phyloP scores from a whole-genome alignment of 2,329 filamentous ascomycete genomes.

The Huntiella abstrusa region DNA sequence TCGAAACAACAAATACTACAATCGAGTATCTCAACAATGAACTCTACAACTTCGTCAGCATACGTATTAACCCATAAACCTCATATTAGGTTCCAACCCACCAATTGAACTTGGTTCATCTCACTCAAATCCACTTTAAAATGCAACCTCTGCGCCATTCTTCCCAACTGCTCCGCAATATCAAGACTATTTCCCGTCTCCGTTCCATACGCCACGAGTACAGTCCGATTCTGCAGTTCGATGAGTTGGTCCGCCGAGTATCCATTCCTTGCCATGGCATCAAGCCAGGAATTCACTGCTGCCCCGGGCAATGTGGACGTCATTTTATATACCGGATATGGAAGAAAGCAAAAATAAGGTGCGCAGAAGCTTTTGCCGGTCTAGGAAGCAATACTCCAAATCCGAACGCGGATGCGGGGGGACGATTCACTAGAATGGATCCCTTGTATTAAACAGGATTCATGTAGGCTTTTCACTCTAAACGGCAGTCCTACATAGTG shows the following conservation, averaged over 20 bases:
- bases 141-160: conserved; percentile 54
- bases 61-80: not conserved
- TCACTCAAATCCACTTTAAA: conserved; percentile 61
- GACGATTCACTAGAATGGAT: no score
- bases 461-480: no score
- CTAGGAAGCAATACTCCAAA: no score
- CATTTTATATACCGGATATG: no score
- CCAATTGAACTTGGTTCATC: conserved; percentile 57
- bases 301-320: no score
- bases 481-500: no score
- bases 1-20: conserved; percentile 69
- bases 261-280: no score
- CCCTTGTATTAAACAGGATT: no score
- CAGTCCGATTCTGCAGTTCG: conserved; percentile 17
- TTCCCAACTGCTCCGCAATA: conserved; percentile 66
- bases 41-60: conserved; percentile 20
- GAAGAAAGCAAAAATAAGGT: no score
- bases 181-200: conserved; percentile 93
- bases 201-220: conserved; percentile 73
- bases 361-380: no score
- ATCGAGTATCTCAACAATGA: conserved; percentile 33
- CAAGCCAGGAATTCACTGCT: no score
- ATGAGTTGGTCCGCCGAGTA: not conserved
- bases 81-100: conserved; percentile 26
- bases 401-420: no score